Conservation (phyloP, 1,284 basidiomycete species). For the Sphagnurus paluster region DNA sequence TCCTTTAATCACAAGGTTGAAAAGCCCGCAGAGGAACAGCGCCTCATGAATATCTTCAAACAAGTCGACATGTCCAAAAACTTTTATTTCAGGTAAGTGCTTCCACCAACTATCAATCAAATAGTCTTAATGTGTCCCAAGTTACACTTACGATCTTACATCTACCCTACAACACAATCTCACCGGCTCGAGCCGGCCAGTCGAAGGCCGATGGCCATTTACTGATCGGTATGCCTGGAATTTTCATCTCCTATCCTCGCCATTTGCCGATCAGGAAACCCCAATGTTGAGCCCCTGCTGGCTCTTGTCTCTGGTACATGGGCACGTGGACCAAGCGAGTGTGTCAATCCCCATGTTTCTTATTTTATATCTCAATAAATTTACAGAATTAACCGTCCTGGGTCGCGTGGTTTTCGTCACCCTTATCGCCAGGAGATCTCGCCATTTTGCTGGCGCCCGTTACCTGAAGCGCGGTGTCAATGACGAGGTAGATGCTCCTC, state of each 20-base stretch:
- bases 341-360: conserved; percentile 32
- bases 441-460: conserved; percentile 95
- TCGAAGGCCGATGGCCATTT: conserved; percentile 58
- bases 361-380: not conserved
- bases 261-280: conserved; percentile 44
- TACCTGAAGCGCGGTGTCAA: conserved; percentile 96
- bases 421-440: conserved; percentile 89
- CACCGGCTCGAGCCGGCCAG: conserved; percentile 52
- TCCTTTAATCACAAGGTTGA: conserved; percentile 77
- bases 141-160: conserved; percentile 96
- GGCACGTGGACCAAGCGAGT: conserved; percentile 99
- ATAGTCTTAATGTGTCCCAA: conserved; percentile 30
- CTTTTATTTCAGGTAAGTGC: conserved; percentile 91
- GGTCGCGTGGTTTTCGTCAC: conserved; percentile 92
- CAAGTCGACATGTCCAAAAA: conserved; percentile 98
- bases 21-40: conserved; percentile 80
- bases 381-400: conserved; percentile 84
- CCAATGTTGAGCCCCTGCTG: conserved; percentile 69
- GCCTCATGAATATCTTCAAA: conserved; percentile 90
- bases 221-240: conserved; percentile 98
- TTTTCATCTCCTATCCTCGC: conserved; percentile 80
- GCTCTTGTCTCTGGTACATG: conserved; percentile 93
- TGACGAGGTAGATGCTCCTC: conserved; percentile 61
- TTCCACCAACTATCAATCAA: not conserved
- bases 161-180: conserved; percentile 94